These are phyloP conservation scores for Atkinsonella texensis DNA, from an alignment of 2,329 filamentous ascomycete genomes.

Conservation along the genomic window DNA sequence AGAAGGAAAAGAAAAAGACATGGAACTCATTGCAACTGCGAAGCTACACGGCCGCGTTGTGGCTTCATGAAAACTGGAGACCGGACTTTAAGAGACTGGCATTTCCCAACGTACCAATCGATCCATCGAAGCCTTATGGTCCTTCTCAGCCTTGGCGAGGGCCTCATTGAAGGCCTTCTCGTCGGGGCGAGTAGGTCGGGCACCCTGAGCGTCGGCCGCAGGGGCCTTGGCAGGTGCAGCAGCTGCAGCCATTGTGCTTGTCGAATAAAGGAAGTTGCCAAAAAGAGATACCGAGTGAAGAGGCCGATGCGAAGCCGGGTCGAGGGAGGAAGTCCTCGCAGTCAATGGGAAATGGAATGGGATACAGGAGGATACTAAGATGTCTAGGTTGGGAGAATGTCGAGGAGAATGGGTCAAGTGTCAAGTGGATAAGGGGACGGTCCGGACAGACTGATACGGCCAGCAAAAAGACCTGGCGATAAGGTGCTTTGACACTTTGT, in stretches of 20 bases:
- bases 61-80: too few species aligned
- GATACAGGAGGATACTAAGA: background rate
- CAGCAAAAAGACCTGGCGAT: too few species aligned
- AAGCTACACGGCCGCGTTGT: too few species aligned
- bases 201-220: constrained; percentile 28
- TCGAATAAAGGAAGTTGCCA: constrained; percentile 1
- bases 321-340: constrained; percentile 6
- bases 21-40: too few species aligned
- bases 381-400: background rate
- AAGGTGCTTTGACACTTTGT: too few species aligned
- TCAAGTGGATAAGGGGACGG: background rate
- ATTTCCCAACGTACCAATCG: constrained; percentile 23
- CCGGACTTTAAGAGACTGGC: too few species aligned
- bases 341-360: background rate
- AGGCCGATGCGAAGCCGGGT: constrained; percentile 11
- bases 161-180: constrained; percentile 72
- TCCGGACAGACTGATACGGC: background rate
- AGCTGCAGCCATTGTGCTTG: constrained; percentile 32
- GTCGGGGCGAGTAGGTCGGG: constrained; percentile 76
- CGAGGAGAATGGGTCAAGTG: background rate
- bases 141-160: constrained; percentile 75
- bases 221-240: constrained; percentile 31
- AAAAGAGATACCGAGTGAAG: constrained; percentile 6
- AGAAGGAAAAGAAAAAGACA: too few species aligned
- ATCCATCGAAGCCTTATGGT: constrained; percentile 65